phyloP scores from a whole-genome alignment of 1,284 basidiomycete species.

The Neolentinus lepideus region DNA sequence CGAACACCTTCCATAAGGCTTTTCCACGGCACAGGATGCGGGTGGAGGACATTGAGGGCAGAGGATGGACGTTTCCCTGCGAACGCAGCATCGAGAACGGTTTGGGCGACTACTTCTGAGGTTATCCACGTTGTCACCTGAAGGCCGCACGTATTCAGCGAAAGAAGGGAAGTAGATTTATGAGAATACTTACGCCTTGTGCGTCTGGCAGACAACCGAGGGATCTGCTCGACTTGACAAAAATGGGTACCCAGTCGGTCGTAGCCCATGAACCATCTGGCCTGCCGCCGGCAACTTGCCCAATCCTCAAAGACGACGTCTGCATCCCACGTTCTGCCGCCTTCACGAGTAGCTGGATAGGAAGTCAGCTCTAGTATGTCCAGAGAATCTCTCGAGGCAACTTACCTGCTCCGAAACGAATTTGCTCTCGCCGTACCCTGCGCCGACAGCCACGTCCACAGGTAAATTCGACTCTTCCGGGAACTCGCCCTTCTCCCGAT shows the following conservation, averaged over 20 bases:
- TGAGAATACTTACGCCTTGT: not conserved
- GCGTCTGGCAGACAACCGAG: slow-evolving; percentile 8
- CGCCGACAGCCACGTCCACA: not conserved
- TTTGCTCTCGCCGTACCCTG: not conserved
- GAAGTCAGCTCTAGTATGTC: not conserved
- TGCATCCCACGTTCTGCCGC: slow-evolving; percentile 7
- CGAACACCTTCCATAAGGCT: not conserved
- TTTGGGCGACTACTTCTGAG: not conserved
- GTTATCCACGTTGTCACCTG: not conserved
- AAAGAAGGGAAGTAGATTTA: not conserved
- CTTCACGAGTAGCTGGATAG: not conserved
- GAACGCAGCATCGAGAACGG: slow-evolving; percentile 8
- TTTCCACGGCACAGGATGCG: not conserved
- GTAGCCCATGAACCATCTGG: slow-evolving; percentile 21
- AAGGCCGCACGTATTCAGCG: not conserved
- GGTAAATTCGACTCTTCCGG: not conserved
- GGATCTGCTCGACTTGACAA: slow-evolving; percentile 19
- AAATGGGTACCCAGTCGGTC: slow-evolving; percentile 26
- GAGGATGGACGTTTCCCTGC: slow-evolving; percentile 6
- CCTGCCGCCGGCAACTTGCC: slow-evolving; percentile 22
- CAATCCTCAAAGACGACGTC: slow-evolving; percentile 20
- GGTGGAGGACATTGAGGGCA: slow-evolving; percentile 6
- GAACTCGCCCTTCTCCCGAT: slow-evolving; percentile 19
- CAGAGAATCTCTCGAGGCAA: not conserved
- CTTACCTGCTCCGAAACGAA: not conserved